phyloP scores from a whole-genome alignment of 192 early-diverging fungal genomes.

The Podila minutissima region DNA sequence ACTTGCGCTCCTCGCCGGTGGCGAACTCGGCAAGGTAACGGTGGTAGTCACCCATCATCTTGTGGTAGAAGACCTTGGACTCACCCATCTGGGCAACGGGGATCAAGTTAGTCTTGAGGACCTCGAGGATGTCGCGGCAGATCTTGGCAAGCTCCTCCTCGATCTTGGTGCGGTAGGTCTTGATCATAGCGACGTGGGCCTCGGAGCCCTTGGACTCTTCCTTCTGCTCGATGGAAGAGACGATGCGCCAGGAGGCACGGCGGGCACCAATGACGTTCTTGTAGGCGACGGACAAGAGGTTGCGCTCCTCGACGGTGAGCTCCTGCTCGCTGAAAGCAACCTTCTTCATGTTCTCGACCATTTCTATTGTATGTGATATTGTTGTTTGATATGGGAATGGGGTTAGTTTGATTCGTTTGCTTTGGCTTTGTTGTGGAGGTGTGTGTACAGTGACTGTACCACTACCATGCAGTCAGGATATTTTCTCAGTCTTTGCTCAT shows the following conservation, averaged over 20 bases:
- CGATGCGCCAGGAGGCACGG: constrained; percentile 97
- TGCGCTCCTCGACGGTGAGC: constrained; percentile 97
- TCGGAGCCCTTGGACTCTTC: constrained; percentile 93
- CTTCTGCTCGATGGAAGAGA: constrained; percentile 98
- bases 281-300: constrained; percentile 96
- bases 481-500: no score
- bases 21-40: constrained; percentile 98
- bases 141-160: constrained; percentile 94
- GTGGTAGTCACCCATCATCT: constrained; percentile 99
- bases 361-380: constrained; percentile 57
- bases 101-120: constrained; percentile 90
- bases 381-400: no score
- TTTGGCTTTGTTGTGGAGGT: no score
- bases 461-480: no score
- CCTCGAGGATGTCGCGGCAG: constrained; percentile 92
- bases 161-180: constrained; percentile 92
- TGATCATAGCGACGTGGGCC: constrained; percentile 89
- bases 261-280: constrained; percentile 99
- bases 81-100: constrained; percentile 90
- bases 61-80: constrained; percentile 99
- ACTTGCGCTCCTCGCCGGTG: constrained; percentile 84
- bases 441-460: no score
- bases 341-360: constrained; percentile 78
- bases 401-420: no score
- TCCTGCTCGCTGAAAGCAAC: constrained; percentile 74